Conservation (phyloP, 768 basidiomycete genomes). For the Lentinula aciculospora region DNA sequence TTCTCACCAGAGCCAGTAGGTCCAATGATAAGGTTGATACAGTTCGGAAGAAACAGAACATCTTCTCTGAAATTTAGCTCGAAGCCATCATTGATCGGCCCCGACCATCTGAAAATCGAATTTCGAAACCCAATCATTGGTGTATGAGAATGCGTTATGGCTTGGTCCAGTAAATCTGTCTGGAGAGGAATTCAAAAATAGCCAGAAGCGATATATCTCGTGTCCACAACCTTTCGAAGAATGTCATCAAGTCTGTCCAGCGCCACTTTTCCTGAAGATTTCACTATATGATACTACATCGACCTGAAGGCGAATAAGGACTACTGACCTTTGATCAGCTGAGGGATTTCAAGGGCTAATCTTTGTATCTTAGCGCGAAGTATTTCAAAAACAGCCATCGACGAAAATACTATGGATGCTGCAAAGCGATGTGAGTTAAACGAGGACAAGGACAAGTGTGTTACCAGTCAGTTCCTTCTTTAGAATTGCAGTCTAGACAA, state of each 20-base stretch:
- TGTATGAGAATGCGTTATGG: not conserved
- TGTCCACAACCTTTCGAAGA: constrained; percentile 24
- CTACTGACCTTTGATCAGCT: constrained; percentile 17
- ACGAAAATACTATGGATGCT: constrained; percentile 23
- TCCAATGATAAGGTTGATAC: constrained; percentile 38
- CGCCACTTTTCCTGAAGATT: constrained; percentile 38
- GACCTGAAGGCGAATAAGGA: not conserved
- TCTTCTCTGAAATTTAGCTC: constrained; percentile 32
- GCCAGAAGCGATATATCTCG: too few relatives aligned
- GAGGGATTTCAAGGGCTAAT: constrained; percentile 23
- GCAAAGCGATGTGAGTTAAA: not conserved
- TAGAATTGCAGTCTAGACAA: constrained; percentile 7
- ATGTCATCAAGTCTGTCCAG: constrained; percentile 45
- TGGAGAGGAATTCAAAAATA: constrained; percentile 3
- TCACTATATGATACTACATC: not conserved
- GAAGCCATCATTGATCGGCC: constrained; percentile 26
- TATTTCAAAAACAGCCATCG: constrained; percentile 40
- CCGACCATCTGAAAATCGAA: constrained; percentile 35
- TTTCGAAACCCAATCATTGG: constrained; percentile 30
- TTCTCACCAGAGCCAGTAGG: constrained; percentile 24
- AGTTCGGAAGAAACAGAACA: constrained; percentile 35
- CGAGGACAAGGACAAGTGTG: not conserved
- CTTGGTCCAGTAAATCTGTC: constrained; percentile 28
- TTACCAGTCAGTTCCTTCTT: constrained; percentile 13
- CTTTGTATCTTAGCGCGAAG: constrained; percentile 30